Percentiles rank a stretch among this genome's conserved stretches.
Evolutionary conservation across 257 asterid genomes (phyloP).

Genomic region (Galeopsis tetrahit): DNA sequence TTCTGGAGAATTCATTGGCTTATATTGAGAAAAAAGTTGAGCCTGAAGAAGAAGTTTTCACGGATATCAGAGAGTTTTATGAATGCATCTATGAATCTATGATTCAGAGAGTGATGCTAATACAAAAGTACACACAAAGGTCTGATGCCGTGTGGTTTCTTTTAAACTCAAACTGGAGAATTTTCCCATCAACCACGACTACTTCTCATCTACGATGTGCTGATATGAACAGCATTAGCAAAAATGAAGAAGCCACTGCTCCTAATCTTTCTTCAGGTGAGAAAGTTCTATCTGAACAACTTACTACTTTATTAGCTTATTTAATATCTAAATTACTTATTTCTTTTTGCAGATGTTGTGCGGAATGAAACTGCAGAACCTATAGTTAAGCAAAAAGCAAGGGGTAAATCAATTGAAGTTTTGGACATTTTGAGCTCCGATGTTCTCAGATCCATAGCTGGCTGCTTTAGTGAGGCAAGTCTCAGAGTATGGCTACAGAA

Average conservation of each 20-base stretch:
- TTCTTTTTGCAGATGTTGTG: not conserved
- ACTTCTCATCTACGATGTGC: not conserved
- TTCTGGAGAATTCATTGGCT: slow-evolving; percentile 22
- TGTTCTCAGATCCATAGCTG: slow-evolving; percentile 7
- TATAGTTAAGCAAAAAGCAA: not conserved
- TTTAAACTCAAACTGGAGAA: slow-evolving; percentile 23
- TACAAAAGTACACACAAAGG: not conserved
- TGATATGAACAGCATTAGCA: not conserved
- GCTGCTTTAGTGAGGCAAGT: slow-evolving; percentile 10
- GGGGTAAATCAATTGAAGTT: slow-evolving; percentile 18
- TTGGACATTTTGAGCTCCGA: slow-evolving; percentile 14
- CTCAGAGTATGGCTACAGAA: slow-evolving; percentile 18
- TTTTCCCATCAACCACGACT: slow-evolving; percentile 13
- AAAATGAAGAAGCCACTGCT: slow-evolving; percentile 17
- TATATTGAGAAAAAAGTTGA: slow-evolving; percentile 13
- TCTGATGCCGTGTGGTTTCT: slow-evolving; percentile 26
- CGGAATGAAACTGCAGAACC: not conserved
- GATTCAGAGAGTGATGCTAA: slow-evolving; percentile 5
- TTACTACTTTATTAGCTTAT: not conserved
- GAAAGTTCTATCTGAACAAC: slow-evolving; percentile 2
- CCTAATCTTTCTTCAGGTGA: slow-evolving; percentile 12
- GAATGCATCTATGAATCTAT: slow-evolving; percentile 3
- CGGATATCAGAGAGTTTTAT: slow-evolving; percentile 21
- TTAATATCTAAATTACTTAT: slow-evolving; percentile 1
- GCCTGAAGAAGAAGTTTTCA: slow-evolving; percentile 21